These are phyloP conservation scores for Lipomyces kockii DNA, from an alignment of 805 yeast genomes.

Conservation along the genomic window DNA sequence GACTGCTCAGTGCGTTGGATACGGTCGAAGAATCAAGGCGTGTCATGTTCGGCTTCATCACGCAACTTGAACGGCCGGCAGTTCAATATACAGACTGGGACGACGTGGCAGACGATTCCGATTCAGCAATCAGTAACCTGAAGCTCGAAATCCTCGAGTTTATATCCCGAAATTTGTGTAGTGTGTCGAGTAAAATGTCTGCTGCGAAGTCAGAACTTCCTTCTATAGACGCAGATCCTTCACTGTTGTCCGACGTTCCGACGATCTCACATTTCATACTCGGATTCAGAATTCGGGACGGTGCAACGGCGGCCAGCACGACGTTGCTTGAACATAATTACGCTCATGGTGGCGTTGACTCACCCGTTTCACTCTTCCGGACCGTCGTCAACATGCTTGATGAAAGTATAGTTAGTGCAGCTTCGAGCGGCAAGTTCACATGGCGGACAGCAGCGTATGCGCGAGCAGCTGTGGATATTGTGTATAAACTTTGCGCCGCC, in stretches of 20 bases:
- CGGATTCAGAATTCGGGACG: constrained; percentile 66
- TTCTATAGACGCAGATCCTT: constrained; percentile 39
- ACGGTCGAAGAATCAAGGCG: constrained; percentile 78
- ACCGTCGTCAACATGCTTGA: constrained; percentile 58
- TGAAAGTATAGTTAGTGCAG: constrained; percentile 5
- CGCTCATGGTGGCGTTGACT: constrained; percentile 53
- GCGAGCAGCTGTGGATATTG: constrained; percentile 61
- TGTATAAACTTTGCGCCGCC: constrained; percentile 65
- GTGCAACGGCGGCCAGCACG: constrained; percentile 52
- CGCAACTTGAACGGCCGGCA: constrained; percentile 61
- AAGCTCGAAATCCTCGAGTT: constrained; percentile 67
- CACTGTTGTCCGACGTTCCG: constrained; percentile 46
- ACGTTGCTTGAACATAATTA: constrained; percentile 43
- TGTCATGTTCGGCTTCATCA: constrained; percentile 72
- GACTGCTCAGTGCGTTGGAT: constrained; percentile 70
- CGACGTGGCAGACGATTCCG: constrained; percentile 31
- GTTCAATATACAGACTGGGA: constrained; percentile 44
- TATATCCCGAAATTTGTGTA: constrained; percentile 50
- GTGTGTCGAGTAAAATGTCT: constrained; percentile 1
- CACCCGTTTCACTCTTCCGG: constrained; percentile 60
- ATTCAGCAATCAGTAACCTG: constrained; percentile 47
- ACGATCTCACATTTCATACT: constrained; percentile 74
- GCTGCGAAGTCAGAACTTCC: constrained; percentile 12
- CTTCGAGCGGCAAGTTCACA: neutral
- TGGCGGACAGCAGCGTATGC: constrained; percentile 48